Conservation (phyloP, 129 eudicot genomes). For the Tagetes patula region DNA sequence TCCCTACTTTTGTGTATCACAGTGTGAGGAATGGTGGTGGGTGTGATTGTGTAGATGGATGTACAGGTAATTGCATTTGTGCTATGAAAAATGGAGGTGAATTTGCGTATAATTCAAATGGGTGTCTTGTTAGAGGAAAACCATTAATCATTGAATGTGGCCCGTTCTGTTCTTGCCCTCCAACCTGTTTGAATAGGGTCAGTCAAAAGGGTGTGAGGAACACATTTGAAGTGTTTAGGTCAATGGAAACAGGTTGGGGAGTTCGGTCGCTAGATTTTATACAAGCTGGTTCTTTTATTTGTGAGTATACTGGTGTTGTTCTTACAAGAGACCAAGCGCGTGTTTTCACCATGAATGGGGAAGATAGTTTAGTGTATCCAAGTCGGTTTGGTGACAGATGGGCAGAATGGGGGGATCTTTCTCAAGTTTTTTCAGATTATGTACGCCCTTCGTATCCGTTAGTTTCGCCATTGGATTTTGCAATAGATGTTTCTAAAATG, state of each 20-base stretch:
- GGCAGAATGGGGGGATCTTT: slow-evolving; percentile 26
- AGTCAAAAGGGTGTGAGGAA: slow-evolving; percentile 21
- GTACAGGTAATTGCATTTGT: neutral
- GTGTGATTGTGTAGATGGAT: slow-evolving; percentile 15
- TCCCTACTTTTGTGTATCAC: slow-evolving; percentile 21
- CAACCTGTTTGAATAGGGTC: slow-evolving; percentile 18
- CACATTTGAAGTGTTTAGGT: slow-evolving; percentile 21
- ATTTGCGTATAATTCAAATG: neutral
- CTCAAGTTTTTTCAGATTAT: slow-evolving; percentile 6
- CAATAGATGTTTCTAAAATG: slow-evolving; percentile 13
- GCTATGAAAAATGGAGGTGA: slow-evolving; percentile 16
- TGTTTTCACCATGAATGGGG: slow-evolving; percentile 22
- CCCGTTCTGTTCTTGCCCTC: slow-evolving; percentile 12
- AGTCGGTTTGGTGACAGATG: slow-evolving; percentile 25
- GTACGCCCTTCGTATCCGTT: slow-evolving; percentile 2
- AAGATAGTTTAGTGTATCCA: slow-evolving; percentile 17
- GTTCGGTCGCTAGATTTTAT: slow-evolving; percentile 21
- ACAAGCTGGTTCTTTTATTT: slow-evolving; percentile 25
- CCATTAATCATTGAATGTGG: slow-evolving; percentile 21
- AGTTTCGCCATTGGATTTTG: slow-evolving; percentile 1
- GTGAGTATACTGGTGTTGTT: slow-evolving; percentile 25
- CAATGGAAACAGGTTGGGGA: slow-evolving; percentile 25
- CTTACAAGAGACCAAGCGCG: slow-evolving; percentile 18
- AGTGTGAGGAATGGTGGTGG: neutral
- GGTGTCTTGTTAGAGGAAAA: slow-evolving; percentile 14